Conservation (phyloP, 2,329 filamentous ascomycete species). For the Septoria petroselini region DNA sequence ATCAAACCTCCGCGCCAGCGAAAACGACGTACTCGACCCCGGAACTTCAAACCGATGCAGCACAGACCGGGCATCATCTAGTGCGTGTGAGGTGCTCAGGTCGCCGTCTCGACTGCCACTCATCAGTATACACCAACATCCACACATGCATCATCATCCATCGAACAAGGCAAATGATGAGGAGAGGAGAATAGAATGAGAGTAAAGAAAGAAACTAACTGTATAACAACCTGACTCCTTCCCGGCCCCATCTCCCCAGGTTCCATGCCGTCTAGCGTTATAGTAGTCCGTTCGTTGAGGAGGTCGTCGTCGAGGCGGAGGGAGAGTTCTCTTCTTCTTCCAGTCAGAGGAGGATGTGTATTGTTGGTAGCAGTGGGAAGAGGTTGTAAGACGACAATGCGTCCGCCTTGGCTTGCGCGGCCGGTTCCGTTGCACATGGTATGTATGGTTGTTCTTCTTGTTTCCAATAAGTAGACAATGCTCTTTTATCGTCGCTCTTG, state of each 20-base stretch:
- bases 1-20: constrained; percentile 25
- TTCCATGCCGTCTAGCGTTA: constrained; percentile 27
- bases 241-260: background rate
- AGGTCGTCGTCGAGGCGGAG: constrained; percentile 22
- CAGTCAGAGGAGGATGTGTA: constrained; percentile 14
- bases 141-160: too few species aligned
- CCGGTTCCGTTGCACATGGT: constrained; percentile 30
- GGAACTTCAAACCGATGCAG: constrained; percentile 25
- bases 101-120: constrained; percentile 30
- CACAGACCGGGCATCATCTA: constrained; percentile 8
- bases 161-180: background rate
- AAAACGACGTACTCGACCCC: constrained; percentile 17
- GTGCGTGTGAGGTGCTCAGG: constrained; percentile 10
- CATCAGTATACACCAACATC: too few species aligned
- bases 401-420: constrained; percentile 28
- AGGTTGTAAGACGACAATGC: constrained; percentile 30
- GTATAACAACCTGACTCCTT: constrained; percentile 25
- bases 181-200: background rate
- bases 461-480: too few species aligned
- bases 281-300: constrained; percentile 17
- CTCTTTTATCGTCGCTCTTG: too few species aligned
- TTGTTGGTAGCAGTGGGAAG: constrained; percentile 1
- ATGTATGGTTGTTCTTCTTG: too few species aligned
- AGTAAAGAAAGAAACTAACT: constrained; percentile 17
- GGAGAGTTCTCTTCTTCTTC: constrained; percentile 26